Conservation (phyloP, 805 yeast genomes). For the Tetrapisispora namnaoensis region DNA sequence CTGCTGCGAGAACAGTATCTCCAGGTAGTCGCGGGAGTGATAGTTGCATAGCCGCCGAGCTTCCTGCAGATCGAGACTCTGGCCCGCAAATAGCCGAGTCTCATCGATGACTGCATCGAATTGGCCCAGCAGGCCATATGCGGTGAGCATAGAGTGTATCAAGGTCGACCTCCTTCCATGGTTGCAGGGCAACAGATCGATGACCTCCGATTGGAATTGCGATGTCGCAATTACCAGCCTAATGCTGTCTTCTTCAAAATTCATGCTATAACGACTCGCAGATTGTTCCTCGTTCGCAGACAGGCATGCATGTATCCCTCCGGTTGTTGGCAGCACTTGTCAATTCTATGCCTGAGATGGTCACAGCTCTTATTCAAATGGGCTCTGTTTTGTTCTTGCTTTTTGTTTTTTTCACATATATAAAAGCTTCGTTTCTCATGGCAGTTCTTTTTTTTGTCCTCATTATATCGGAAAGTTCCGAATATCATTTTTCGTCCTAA, state of each 20-base stretch:
- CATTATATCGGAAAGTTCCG: too few relatives aligned
- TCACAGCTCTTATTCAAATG: too few relatives aligned
- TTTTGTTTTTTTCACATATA: not conserved
- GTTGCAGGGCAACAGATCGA: constrained; percentile 28
- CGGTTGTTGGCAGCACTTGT: too few relatives aligned
- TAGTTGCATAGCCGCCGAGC: not conserved
- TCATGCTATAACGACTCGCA: too few relatives aligned
- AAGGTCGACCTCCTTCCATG: constrained; percentile 19
- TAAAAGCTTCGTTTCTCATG: not conserved
- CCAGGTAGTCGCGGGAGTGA: constrained; percentile 39
- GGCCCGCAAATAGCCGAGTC: constrained; percentile 5
- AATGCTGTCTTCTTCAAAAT: not conserved
- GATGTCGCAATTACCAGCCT: constrained; percentile 21
- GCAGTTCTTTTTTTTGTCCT: not conserved
- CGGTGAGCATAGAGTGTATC: constrained; percentile 16
- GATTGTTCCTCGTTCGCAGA: too few relatives aligned
- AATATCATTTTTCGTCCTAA: too few relatives aligned
- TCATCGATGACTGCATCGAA: constrained; percentile 16
- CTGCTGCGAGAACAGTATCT: constrained; percentile 28
- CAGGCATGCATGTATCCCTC: too few relatives aligned
- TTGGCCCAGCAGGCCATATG: constrained; percentile 14
- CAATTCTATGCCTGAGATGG: too few relatives aligned
- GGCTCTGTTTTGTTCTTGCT: too few relatives aligned
- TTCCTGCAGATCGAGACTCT: not conserved
- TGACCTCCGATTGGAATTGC: constrained; percentile 21